These are phyloP conservation scores for Fistulifera solaris DNA, from an alignment of 108 stramenopile genomes.

Conservation along the genomic window DNA sequence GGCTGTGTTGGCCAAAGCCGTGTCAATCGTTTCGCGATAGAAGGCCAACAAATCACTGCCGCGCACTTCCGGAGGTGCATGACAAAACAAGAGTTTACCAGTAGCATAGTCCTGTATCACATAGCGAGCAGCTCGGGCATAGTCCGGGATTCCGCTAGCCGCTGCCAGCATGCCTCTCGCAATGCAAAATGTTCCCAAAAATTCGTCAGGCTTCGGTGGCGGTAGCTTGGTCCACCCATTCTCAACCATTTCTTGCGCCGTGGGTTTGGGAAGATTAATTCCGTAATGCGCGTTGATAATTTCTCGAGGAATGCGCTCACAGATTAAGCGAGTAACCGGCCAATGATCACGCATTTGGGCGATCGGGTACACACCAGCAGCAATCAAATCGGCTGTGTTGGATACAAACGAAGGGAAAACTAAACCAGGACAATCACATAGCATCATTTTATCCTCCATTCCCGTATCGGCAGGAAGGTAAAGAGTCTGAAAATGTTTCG, in stretches of 20 bases:
- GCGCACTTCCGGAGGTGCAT: conserved; percentile 71
- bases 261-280: conserved; percentile 73
- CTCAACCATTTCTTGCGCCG: conserved; percentile 46
- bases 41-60: conserved; percentile 28
- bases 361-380: conserved; percentile 95
- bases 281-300: conserved; percentile 87
- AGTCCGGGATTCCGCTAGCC: conserved; percentile 87
- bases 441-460: conserved; percentile 61
- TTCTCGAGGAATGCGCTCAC: conserved; percentile 82
- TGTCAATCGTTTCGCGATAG: conserved; percentile 54
- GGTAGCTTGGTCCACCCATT: conserved; percentile 38
- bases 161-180: conserved; percentile 86
- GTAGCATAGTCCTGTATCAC: conserved; percentile 93
- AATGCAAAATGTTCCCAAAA: conserved; percentile 84
- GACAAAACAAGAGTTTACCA: conserved; percentile 90
- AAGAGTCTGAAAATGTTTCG: conserved; percentile 99
- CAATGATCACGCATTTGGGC: conserved; percentile 95
- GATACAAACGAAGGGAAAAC: conserved; percentile 99
- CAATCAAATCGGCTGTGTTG: conserved; percentile 90
- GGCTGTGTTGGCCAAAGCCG: conserved; percentile 55
- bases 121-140: conserved; percentile 84
- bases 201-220: conserved; percentile 74
- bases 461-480: conserved; percentile 50
- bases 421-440: conserved; percentile 99
- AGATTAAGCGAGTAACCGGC: conserved; percentile 84